These are phyloP conservation scores for Suillus alpinus DNA, from an alignment of 768 basidiomycete species.

Conservation along the genomic window DNA sequence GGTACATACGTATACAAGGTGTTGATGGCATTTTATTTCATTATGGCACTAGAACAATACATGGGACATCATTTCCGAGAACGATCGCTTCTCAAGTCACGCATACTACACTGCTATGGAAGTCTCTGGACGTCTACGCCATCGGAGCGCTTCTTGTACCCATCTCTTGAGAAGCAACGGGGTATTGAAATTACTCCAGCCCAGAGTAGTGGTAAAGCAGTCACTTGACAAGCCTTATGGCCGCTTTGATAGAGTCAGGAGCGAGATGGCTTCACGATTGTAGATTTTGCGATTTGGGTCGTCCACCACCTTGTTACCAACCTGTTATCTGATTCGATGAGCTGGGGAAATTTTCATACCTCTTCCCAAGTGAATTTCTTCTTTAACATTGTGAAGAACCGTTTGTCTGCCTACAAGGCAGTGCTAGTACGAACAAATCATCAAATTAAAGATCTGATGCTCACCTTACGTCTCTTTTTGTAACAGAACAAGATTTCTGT, in stretches of 20 bases:
- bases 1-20: not conserved
- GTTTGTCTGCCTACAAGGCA: slow-evolving; percentile 70
- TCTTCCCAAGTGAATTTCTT: slow-evolving; percentile 75
- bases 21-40: not conserved
- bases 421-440: not conserved
- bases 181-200: not conserved
- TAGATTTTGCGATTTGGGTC: slow-evolving; percentile 60
- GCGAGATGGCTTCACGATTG: slow-evolving; percentile 61
- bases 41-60: not conserved
- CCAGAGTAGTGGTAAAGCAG: not conserved
- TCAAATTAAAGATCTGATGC: not conserved
- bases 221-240: slow-evolving; percentile 2
- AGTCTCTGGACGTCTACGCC: not conserved
- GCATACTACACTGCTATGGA: not conserved
- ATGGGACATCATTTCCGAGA: not conserved
- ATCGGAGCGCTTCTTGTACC: not conserved
- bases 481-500: slow-evolving; percentile 88
- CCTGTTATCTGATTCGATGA: slow-evolving; percentile 1
- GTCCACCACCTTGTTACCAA: slow-evolving; percentile 49
- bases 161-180: not conserved
- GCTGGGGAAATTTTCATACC: slow-evolving; percentile 33
- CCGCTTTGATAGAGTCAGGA: slow-evolving; percentile 41
- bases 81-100: not conserved
- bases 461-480: slow-evolving; percentile 90
- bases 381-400: slow-evolving; percentile 78